Conservation (phyloP, 2,329 filamentous ascomycete species). For the Trematosphaeria pertusa region DNA sequence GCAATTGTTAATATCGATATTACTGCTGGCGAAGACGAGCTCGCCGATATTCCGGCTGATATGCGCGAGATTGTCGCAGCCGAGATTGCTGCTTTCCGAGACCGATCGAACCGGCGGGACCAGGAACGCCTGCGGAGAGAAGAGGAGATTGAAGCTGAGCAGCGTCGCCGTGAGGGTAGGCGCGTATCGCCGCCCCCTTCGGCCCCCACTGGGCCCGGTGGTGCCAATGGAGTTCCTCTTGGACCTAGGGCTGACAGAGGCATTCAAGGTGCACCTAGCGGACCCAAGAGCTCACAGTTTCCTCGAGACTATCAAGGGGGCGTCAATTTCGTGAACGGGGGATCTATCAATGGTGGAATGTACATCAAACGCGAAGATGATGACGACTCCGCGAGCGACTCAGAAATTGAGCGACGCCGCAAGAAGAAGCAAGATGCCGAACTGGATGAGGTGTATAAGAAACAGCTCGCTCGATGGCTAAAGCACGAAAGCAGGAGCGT, state of each 20-base stretch:
- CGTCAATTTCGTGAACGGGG: conserved; percentile 83
- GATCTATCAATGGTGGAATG: conserved; percentile 65
- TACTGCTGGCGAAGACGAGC: conserved; percentile 77
- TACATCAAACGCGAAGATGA: conserved; percentile 75
- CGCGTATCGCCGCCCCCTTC: conserved; percentile 72
- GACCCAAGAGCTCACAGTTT: conserved; percentile 70
- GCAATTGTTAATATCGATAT: conserved; percentile 92
- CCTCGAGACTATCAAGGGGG: conserved; percentile 78
- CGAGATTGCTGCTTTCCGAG: conserved; percentile 93
- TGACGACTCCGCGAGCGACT: conserved; percentile 85
- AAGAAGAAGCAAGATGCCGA: conserved; percentile 76
- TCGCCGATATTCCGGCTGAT: conserved; percentile 93
- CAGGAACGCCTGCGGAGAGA: conserved; percentile 85
- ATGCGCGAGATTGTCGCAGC: conserved; percentile 94
- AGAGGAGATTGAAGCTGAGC: conserved; percentile 89
- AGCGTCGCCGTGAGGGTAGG: conserved; percentile 74
- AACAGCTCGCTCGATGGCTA: conserved; percentile 88
- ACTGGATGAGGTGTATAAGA: conserved; percentile 78
- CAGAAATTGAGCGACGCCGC: conserved; percentile 78
- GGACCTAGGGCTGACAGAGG: conserved; percentile 71
- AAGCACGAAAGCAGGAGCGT: conserved; percentile 86
- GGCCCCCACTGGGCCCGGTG: conserved; percentile 67
- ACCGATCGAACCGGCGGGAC: conserved; percentile 87
- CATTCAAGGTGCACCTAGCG: conserved; percentile 77
- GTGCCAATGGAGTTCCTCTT: conserved; percentile 77